Base-by-base conservation (phyloP, 495 filamentous ascomycete genomes). In the Aspergillus diversus region DNA sequence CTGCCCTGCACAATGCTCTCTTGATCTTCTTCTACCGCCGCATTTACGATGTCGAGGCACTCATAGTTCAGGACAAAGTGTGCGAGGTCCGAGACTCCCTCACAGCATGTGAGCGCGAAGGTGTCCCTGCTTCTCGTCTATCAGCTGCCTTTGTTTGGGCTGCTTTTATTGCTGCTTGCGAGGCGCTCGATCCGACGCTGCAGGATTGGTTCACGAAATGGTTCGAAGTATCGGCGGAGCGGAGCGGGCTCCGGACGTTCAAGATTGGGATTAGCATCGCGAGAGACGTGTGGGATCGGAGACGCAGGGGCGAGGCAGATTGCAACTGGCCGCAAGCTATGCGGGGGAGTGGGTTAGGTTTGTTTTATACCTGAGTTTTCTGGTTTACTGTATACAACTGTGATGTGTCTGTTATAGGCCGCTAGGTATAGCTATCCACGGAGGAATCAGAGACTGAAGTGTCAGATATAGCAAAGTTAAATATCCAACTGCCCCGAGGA, bases 1-100 rank as follows among this genome's bases (percentile, higher is more conserved):
- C 63, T 9, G 66, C 70, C 11, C 64, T 74, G 66, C 70, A 67
- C 0, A 63, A 70, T 15, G 69, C 70, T 1, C 50, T 74, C 15
- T 59, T 63, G 3, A 71, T 74, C 17, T 74, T 71, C 55, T 74
- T 74, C 46, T 74, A 74, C 55, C 68, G 72, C 9, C 66, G 72
- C 13, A 64, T 74, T 1, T 66, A 74, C 51, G 65, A 72, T n/a
- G 48, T 72, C 34, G 61, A 72, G 32, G 54, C 68, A 6, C 63
- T 62, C 0, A 68, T 69, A 17, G 46, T 72, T 11, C 72, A 72
- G 43, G 59, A 65, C 16, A 66, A 69, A 21, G 72, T 70, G 6
- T 17, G 50, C 12, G 47, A 60, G 12, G 64, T 74, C 9, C 61
- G 65, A 8, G 68, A 74, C n/a, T 57, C 61, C 12, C 37, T 71